Evolutionary conservation across 202 grass and related monocot genomes (phyloP).

Genomic region (Carex arenaria): DNA sequence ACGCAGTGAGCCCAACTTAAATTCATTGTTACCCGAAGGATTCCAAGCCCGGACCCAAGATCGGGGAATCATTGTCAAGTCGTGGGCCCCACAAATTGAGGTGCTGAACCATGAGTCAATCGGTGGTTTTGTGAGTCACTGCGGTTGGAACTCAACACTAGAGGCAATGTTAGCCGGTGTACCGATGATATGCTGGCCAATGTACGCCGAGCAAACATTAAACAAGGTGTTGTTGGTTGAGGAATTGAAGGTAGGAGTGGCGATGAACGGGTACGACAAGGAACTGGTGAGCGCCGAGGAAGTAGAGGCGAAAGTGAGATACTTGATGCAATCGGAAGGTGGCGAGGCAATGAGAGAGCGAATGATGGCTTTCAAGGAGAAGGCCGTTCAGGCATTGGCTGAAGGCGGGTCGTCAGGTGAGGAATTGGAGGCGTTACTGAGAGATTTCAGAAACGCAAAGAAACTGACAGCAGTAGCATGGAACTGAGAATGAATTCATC

Average conservation of each 20-base stretch:
- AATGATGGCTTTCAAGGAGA: neutral
- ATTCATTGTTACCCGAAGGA: slow-evolving; percentile 38
- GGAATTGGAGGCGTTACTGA: neutral
- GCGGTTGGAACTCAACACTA: slow-evolving; percentile 52
- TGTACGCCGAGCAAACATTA: slow-evolving; percentile 65
- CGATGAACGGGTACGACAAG: slow-evolving; percentile 7
- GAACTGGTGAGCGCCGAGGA: neutral
- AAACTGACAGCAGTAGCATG: neutral
- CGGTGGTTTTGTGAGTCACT: slow-evolving; percentile 46
- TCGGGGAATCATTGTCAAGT: slow-evolving; percentile 31
- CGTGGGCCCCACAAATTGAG: slow-evolving; percentile 49
- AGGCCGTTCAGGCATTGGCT: neutral
- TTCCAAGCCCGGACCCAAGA: slow-evolving; percentile 39
- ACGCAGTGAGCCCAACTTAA: slow-evolving; percentile 42
- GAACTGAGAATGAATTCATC: neutral
- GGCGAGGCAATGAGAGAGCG: neutral
- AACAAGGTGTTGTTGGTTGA: slow-evolving; percentile 49
- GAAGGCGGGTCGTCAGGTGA: neutral
- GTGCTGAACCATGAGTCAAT: slow-evolving; percentile 39
- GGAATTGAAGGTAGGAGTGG: slow-evolving; percentile 39
- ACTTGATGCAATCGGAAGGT: slow-evolving; percentile 11
- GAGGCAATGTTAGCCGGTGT: slow-evolving; percentile 48
- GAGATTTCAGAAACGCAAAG: neutral
- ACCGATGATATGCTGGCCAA: slow-evolving; percentile 54
- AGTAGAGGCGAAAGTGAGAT: neutral